Percentiles rank a stretch among this genome's conserved stretches.
Conservation (phyloP, 352 stramenopile species). For the Saprolegnia parasitica region DNA sequence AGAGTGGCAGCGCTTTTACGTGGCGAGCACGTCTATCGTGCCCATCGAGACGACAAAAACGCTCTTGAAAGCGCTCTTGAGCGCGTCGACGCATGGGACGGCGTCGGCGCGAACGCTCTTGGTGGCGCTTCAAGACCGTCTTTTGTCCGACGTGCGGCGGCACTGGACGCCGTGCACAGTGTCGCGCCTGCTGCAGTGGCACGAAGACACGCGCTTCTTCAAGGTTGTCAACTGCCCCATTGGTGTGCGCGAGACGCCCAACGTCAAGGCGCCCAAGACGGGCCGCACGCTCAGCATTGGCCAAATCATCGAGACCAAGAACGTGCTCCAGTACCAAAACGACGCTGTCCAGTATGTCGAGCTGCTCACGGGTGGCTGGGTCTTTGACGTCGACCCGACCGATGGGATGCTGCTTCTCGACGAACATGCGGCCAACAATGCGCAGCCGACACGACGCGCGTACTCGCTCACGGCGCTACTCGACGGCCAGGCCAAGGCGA, state of each 20-base stretch:
- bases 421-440: conserved; percentile 7
- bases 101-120: background rate
- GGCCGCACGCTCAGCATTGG: conserved; percentile 24
- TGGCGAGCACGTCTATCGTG: background rate
- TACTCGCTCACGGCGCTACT: conserved; percentile 4
- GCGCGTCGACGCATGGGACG: background rate
- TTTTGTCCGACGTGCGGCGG: background rate
- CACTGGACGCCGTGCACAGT: background rate
- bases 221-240: conserved; percentile 28
- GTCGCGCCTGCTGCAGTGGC: conserved; percentile 9
- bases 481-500: background rate
- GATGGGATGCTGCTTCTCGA: conserved; percentile 27
- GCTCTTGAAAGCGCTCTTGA: conserved; percentile 14
- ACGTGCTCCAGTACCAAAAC: conserved; percentile 5
- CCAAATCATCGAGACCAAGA: conserved; percentile 22
- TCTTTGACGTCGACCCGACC: conserved; percentile 24
- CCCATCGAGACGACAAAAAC: conserved; percentile 1
- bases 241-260: conserved; percentile 18
- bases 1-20: conserved; percentile 13
- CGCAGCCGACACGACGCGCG: background rate
- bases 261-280: conserved; percentile 17
- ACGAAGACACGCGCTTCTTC: conserved; percentile 7
- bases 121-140: background rate
- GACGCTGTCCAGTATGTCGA: conserved; percentile 20
- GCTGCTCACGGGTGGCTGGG: conserved; percentile 4